A percentile compares a stretch with the other conserved stretches of the same genome.
Conservation (phyloP, 2,329 filamentous ascomycete species). For the Parastagonospora avenae region DNA sequence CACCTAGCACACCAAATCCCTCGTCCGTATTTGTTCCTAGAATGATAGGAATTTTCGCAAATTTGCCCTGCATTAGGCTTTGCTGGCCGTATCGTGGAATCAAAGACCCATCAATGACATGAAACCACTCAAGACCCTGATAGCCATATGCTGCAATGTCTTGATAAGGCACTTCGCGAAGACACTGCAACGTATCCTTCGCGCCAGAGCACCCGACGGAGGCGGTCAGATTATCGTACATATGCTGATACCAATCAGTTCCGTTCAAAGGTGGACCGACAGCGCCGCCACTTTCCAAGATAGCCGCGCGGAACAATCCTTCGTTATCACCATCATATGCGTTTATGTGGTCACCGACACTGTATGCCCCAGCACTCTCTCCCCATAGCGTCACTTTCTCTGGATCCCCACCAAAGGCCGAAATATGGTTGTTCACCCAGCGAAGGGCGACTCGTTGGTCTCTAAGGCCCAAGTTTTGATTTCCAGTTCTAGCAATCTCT, state of each 20-base stretch:
- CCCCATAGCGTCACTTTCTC: slow-evolving; percentile 65
- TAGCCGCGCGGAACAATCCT: slow-evolving; percentile 51
- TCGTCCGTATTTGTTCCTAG: slow-evolving; percentile 70
- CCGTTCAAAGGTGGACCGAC: slow-evolving; percentile 38
- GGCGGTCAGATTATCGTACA: slow-evolving; percentile 36
- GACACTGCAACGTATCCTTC: slow-evolving; percentile 30
- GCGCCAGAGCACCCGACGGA: slow-evolving; percentile 30
- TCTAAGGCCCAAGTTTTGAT: slow-evolving; percentile 60
- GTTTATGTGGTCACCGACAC: slow-evolving; percentile 52
- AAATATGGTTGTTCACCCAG: slow-evolving; percentile 68
- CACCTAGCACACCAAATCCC: slow-evolving; percentile 61
- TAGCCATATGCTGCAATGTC: slow-evolving; percentile 33
- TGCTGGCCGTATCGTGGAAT: slow-evolving; percentile 41
- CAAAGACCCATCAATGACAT: slow-evolving; percentile 35
- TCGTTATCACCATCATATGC: slow-evolving; percentile 44
- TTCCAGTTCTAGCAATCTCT: slow-evolving; percentile 43
- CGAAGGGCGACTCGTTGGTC: slow-evolving; percentile 65
- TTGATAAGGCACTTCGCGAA: slow-evolving; percentile 33
- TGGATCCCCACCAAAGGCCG: slow-evolving; percentile 57
- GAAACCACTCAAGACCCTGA: slow-evolving; percentile 38
- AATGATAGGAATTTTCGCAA: slow-evolving; percentile 67
- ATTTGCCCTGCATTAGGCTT: slow-evolving; percentile 53
- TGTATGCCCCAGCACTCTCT: slow-evolving; percentile 64
- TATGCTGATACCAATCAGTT: slow-evolving; percentile 38
- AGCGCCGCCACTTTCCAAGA: slow-evolving; percentile 45